These are phyloP conservation scores for Herpetomonas muscarum DNA, from an alignment of 208 protist species.

Conservation along the genomic window DNA sequence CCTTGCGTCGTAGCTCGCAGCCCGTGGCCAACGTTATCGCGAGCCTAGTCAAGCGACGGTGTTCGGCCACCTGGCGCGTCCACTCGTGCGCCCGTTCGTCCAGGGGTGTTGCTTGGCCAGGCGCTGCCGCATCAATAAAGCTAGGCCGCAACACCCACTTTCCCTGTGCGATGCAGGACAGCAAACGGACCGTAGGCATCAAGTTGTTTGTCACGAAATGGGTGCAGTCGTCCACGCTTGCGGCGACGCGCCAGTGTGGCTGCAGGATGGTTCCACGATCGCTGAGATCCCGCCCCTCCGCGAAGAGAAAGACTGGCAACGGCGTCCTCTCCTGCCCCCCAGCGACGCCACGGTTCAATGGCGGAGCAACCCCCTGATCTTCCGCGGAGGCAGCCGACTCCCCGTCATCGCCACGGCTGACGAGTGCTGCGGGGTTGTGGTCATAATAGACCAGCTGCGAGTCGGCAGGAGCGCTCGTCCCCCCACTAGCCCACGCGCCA, in stretches of 20 bases:
- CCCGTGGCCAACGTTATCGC: conserved; percentile 33
- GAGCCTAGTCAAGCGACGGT: conserved; percentile 16
- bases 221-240: conserved; percentile 54
- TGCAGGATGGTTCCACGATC: background rate
- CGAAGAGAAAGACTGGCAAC: background rate
- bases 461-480: background rate
- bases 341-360: too few species aligned
- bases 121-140: conserved; percentile 27
- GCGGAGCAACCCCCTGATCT: too few species aligned
- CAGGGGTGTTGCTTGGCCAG: conserved; percentile 7
- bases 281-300: background rate
- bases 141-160: conserved; percentile 63
- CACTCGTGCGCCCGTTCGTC: conserved; percentile 52
- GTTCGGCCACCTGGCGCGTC: conserved; percentile 24
- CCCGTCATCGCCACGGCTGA: background rate
- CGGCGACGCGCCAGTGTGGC: conserved; percentile 10
- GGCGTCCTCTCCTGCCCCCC: too few species aligned
- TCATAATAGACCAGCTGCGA: conserved; percentile 8
- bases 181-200: conserved; percentile 54
- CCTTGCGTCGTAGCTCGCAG: conserved; percentile 36
- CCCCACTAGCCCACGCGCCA: too few species aligned
- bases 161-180: conserved; percentile 51
- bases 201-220: conserved; percentile 65
- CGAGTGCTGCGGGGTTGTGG: background rate
- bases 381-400: background rate